Evolutionary conservation across 352 stramenopile species (phyloP), one percentile per base, ranked within the genome.

Genomic region (Pythium aquatile): DNA sequence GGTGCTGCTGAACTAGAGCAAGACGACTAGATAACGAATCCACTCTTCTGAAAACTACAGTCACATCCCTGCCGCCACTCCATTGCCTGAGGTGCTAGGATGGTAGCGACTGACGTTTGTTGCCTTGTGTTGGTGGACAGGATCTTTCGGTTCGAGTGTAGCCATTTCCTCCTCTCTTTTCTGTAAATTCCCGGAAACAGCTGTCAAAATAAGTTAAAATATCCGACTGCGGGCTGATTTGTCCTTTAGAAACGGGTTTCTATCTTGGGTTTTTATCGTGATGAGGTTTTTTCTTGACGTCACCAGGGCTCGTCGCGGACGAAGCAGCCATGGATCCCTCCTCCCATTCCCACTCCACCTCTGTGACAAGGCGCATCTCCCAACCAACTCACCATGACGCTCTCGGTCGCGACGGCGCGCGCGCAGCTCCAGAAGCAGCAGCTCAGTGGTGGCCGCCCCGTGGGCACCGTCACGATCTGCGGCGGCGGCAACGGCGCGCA

Each of bases 401-500:
- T 91, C 61, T 91, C 85, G 28, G 81, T 94, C 42, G 83, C 85
- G 48, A 90, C 85, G 13, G 81, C 85, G 14, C 78, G 77, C 68
- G 70, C 70, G 33, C 81, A 94, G 63, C 74, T 90, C 17, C 63
- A 83, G 63, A 75, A 83, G 74, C 74, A 77, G 55, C 63, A 78
- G n/a, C 70, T 73, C 44, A 30, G 29, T 17, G 48, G 53, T 29
- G 66, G 63, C 32, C 29, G 54, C 48, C 60, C 59, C 16, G 49
- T 90, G 49, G 81, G 84, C 61, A 80, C 81, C 30, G 87, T 97
- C 52, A 95, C 88, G 56, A 96, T 98, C 70, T 98, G 91, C 68
- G 91, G 91, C 60, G 91, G 91, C 52, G 91, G 91, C 54, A 98
- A 98, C 69, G 90, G 90, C 58, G 91, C 91, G 28, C 90, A 97